Conservation (phyloP, 164 flowering plant genomes). For the Paratinospora sagittata region DNA sequence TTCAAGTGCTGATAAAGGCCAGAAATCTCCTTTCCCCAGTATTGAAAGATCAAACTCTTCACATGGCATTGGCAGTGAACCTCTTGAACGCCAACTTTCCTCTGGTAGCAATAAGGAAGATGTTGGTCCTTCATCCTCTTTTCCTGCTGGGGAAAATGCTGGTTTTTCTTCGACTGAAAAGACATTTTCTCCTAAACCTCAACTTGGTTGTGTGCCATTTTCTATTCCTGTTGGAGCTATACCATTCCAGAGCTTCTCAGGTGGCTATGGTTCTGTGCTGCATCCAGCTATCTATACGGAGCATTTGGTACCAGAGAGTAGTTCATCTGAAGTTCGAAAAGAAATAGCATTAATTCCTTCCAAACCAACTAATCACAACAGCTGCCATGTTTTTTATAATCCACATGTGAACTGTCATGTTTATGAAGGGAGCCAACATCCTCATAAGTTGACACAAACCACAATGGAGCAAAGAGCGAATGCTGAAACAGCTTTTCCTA, state of each 20-base stretch:
- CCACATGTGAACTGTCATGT: too few relatives aligned
- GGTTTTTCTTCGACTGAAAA: slow-evolving; percentile 18
- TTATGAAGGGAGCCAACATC: slow-evolving; percentile 2
- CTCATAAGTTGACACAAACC: not conserved
- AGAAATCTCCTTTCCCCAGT: slow-evolving; percentile 1
- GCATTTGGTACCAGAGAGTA: slow-evolving; percentile 13
- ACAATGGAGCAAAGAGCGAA: slow-evolving; percentile 2
- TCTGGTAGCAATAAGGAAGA: slow-evolving; percentile 14
- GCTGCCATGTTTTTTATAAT: slow-evolving; percentile 1
- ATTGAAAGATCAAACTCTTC: slow-evolving; percentile 7
- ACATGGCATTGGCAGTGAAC: slow-evolving; percentile 16
- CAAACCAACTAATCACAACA: slow-evolving; percentile 15
- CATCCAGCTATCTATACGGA: slow-evolving; percentile 22
- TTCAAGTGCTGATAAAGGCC: slow-evolving; percentile 11
- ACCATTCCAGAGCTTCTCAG: slow-evolving; percentile 20
- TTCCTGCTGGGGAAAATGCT: slow-evolving; percentile 9
- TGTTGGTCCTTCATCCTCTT: slow-evolving; percentile 1
- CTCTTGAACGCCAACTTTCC: slow-evolving; percentile 6
- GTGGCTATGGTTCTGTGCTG: slow-evolving; percentile 21
- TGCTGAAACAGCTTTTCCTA: slow-evolving; percentile 10
- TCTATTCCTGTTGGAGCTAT: slow-evolving; percentile 23
- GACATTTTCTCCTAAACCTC: slow-evolving; percentile 17
- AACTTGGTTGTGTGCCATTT: slow-evolving; percentile 17
- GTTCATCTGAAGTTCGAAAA: slow-evolving; percentile 16
- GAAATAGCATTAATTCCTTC: slow-evolving; percentile 11